Evolutionary conservation across 106 monocot genomes (phyloP), one percentile per base, ranked within the genome.

Genomic region (Phalaenopsis equestris): DNA sequence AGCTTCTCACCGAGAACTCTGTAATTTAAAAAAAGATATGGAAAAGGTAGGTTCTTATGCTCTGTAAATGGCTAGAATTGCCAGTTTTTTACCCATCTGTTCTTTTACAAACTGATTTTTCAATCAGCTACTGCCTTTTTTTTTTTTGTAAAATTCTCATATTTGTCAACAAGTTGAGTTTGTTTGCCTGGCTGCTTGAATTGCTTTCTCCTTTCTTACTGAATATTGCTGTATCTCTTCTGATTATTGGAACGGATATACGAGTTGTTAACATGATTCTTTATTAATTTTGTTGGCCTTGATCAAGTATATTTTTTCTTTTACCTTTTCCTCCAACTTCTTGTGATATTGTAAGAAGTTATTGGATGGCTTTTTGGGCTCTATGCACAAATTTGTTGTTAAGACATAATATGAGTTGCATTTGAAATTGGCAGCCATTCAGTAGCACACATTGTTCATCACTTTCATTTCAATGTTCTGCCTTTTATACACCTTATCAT

Each of bases 1-100:
- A 81, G 85, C 86, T 78, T 88, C 75, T 78, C 81, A 79, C 23
- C 83, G 70, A 75, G 85, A 93, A 72, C 81, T 93, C 37, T 61
- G 79, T 84, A 84, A 85, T 43, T 39, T 88, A 64, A 86, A 83
- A 85, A 80, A 41, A 21, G 87, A 88, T 24, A 93, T 87, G 41
- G 84, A 88, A 70, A 93, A 42, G 84, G 93, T 86, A 84, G 75
- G 83, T 82, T 79, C n/a, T 49, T 18, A 30, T 68, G 2, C 65
- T 39, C 75, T 78, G 46, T 21, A 68, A 65, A 75, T 21, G 12
- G 18, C 75, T 42, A 80, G 42, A 7, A 6, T 43, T 65, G 75
- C 6, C 3, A 19, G 3, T 48, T 42, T 72, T 74, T 74, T 74
- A n/a, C 6, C 41, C 8, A 42, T 12, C 24, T 68, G 14, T 68